Conservation (phyloP, 352 stramenopile species). For the Detonula confervacea region DNA sequence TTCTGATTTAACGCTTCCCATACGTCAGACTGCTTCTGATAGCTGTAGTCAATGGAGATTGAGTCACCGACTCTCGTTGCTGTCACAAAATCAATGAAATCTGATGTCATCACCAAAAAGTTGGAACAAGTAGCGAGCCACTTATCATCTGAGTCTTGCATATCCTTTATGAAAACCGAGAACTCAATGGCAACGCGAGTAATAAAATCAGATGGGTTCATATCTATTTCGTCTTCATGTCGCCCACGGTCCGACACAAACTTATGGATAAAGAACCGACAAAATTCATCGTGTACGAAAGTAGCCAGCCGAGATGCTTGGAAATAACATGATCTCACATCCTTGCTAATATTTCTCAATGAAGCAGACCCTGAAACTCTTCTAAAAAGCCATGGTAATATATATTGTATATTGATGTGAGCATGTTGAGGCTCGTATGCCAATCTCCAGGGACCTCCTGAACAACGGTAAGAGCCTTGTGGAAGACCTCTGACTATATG, state of each 20-base stretch:
- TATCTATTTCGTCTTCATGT: not conserved
- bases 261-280: not conserved
- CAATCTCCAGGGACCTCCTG: slow-evolving; percentile 2
- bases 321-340: slow-evolving; percentile 5
- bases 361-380: slow-evolving; percentile 3
- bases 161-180: not conserved
- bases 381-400: slow-evolving; percentile 11
- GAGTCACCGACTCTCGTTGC: not conserved
- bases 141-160: not conserved
- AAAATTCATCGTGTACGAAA: not conserved
- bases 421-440: not conserved
- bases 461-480: not conserved
- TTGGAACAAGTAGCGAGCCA: not conserved
- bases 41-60: not conserved
- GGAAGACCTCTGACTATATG: slow-evolving; percentile 20
- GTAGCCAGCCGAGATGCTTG: not conserved
- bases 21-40: not conserved
- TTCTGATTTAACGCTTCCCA: not conserved
- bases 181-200: not conserved
- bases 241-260: not conserved
- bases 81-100: not conserved
- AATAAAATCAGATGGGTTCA: not conserved
- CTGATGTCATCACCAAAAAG: not conserved
- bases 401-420: slow-evolving; percentile 15
- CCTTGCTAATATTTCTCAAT: not conserved